A percentile compares a stretch with the other conserved stretches of the same genome.
These are phyloP conservation scores for Cicer chorassanicum DNA, from an alignment of 306 rosid genomes.

Conservation along the genomic window DNA sequence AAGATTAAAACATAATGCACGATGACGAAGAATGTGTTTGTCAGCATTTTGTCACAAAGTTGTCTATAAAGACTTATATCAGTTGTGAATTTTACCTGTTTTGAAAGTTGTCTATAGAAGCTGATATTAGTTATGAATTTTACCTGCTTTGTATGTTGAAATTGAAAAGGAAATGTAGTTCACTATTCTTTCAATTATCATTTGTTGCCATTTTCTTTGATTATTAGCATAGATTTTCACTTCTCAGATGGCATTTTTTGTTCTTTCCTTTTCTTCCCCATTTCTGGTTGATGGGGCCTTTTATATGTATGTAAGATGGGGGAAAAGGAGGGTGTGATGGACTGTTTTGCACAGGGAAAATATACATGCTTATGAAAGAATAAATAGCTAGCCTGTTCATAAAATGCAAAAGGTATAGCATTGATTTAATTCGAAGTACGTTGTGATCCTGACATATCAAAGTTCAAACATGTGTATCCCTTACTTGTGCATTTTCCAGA, in stretches of 20 bases:
- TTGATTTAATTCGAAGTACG: background rate
- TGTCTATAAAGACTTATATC: conserved; percentile 1
- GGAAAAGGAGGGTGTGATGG: no score
- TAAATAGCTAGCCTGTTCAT: background rate
- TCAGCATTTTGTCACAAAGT: conserved; percentile 29
- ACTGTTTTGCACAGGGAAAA: no score
- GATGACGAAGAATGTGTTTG: conserved; percentile 30
- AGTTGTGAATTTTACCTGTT: conserved; percentile 31
- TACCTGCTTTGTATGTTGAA: conserved; percentile 3
- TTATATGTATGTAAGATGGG: no score
- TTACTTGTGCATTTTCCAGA: background rate
- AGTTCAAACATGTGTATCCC: background rate
- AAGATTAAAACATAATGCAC: conserved; percentile 51
- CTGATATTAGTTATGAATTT: conserved; percentile 23
- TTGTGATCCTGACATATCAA: background rate
- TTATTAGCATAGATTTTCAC: conserved; percentile 17
- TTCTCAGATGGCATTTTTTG: background rate
- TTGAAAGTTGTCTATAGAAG: background rate
- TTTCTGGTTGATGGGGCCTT: no score
- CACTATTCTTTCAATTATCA: no score
- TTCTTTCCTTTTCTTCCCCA: background rate
- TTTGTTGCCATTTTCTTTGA: conserved; percentile 10
- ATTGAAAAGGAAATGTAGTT: background rate
- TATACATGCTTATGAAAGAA: no score
- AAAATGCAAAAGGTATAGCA: background rate